Evolutionary conservation across 1,284 basidiomycete genomes (phyloP).

Genomic region (Singerocomus inundabilis): DNA sequence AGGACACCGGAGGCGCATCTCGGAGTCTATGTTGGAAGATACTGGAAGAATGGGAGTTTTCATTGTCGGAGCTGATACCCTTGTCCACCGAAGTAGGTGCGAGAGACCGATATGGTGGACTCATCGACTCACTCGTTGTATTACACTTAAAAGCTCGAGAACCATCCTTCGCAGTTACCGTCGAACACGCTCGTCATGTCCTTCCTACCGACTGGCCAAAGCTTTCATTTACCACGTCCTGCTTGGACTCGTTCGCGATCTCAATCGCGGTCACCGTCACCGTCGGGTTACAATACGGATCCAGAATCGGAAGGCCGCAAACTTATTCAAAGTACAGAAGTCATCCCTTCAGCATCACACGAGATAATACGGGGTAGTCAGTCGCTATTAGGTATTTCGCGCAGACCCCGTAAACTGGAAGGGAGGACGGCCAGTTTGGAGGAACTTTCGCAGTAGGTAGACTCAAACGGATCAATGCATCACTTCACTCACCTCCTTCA

Average conservation of each 20-base stretch:
- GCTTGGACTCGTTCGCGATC: conserved; percentile 27
- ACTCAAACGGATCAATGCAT: conserved; percentile 7
- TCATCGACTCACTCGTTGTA: conserved; percentile 8
- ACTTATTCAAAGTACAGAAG: conserved; percentile 30
- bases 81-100: conserved; percentile 59
- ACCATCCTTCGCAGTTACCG: conserved; percentile 52
- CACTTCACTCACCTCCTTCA: conserved; percentile 28
- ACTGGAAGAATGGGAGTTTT: conserved; percentile 67
- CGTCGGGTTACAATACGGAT: conserved; percentile 66
- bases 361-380: conserved; percentile 20
- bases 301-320: conserved; percentile 53
- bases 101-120: conserved; percentile 24
- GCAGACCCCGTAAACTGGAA: conserved; percentile 29
- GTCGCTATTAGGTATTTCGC: conserved; percentile 15
- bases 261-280: conserved; percentile 49
- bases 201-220: conserved; percentile 55
- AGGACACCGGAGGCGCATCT: conserved; percentile 14
- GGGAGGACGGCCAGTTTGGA: conserved; percentile 57
- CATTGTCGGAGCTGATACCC: conserved; percentile 58
- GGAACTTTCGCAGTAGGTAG: conserved; percentile 66
- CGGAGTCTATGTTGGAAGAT: conserved; percentile 54
- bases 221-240: conserved; percentile 53
- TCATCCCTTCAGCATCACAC: conserved; percentile 16
- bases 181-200: conserved; percentile 72
- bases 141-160: conserved; percentile 38